Base-by-base conservation (phyloP, 257 asterid genomes). In the Linaria vulgaris region DNA sequence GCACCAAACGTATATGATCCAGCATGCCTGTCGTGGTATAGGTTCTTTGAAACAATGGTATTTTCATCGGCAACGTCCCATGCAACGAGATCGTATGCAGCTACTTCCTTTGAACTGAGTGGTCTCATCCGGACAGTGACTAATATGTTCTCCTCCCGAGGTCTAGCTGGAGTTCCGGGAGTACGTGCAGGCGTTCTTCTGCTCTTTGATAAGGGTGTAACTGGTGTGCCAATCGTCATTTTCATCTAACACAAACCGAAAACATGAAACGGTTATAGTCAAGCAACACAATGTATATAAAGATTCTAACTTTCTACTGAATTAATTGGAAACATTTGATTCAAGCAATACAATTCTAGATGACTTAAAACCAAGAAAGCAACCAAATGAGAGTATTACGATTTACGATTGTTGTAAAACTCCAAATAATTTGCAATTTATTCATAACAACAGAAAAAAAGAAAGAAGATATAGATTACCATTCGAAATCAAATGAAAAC, bases 81-180 rank as follows among this genome's bases (percentile, higher is more conserved):
- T 20, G 97, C 90, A 9, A 89, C 75, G 51, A 94, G 88, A 73
- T 94, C 97, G 64, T 94, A 89, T 0, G 86, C 77, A 22, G 97
- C 90, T 63, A 83, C 74, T 83, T 94, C 99, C 68, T 77, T 94
- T 0, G 97, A 64, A 77, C 84, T 90, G 60, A 89, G 73, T 13
- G 99, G 99, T 78, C 99, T 79, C 77, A 85, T 82, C 46, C 99
- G 80, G 63, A 94, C 89, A 2, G 99, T 94, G 6, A 94, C 99
- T 60, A 90, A 80, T 45, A 94, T 90, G 67, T 87, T 87, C 77
- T 94, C 99, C 75, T 89, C 99, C 0, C 75, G 72, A 15, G 67
- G 66, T 78, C 76, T 94, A 59, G 12, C 9, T 14, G 82, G 66
- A 66, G 84, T 83, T 9, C 92, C 88, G 0, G 97, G 95, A 17